Evolutionary conservation across 306 rosid species (phyloP), one percentile per base, ranked within the genome.

Genomic region (Biancaea sappan): DNA sequence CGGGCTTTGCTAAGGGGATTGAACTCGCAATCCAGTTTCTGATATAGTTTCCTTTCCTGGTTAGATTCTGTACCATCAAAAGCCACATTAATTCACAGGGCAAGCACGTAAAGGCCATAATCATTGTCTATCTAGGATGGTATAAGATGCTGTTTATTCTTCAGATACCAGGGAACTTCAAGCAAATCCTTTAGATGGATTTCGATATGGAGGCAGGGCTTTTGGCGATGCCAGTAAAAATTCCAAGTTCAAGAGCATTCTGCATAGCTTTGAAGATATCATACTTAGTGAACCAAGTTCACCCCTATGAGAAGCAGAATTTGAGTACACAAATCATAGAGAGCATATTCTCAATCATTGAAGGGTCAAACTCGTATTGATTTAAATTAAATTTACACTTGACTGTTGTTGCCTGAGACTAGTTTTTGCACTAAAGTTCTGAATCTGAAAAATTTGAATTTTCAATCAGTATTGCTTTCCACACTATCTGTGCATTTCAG

Each of bases 341-440:
- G 14, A 37, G 7, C 25, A 56, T 74, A 56, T 74, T 62, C 54
- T 38, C 15, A 74, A 58, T 58, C 72, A 66, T 75, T 75, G 1
- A 9, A 14, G 3, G 2, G 76, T 73, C 41, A 51, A 66, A 40
- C 15, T 53, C 51, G 76, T 80, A 84, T 85, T 82, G 71, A 54
- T 50, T 69, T 71, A 80, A 78, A 84, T 68, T 68, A 82, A 74
- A 79, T 86, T 82, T 85, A 88, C 90, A 84, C 61, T 78, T 79
- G 1, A 31, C 21, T 31, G 77, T 56, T 73, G 79, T 56, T 73
- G 79, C 84, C 83, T 84, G 78, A 76, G 72, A 78, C 81, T 77
- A 85, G 84, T 82, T 82, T 81, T 70, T 83, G 83, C 73, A 69
- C 73, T 74, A 66, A 71, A 80, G 70, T 72, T 35, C 76, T 73